phyloP scores from a whole-genome alignment of 2,329 filamentous ascomycete genomes.

The Metarhizium rileyi region DNA sequence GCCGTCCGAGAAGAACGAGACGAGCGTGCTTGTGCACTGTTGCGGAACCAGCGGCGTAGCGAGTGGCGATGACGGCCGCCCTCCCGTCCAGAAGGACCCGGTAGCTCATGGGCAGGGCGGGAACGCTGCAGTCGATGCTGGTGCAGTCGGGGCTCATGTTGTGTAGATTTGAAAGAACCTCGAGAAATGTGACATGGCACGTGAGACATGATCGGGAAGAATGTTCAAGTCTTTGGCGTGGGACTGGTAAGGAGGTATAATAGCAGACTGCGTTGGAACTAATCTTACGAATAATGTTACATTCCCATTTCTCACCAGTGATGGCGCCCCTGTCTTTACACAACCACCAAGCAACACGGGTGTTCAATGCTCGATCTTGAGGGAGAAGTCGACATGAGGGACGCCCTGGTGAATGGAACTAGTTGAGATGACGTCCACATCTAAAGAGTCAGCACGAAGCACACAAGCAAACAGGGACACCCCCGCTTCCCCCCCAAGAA shows the following conservation, averaged over 20 bases:
- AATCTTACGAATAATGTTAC: no score
- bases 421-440: slow-evolving; percentile 92
- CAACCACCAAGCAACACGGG: no score
- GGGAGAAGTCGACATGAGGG: slow-evolving; percentile 85
- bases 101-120: slow-evolving; percentile 23
- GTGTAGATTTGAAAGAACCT: neutral
- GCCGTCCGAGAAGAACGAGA: slow-evolving; percentile 25
- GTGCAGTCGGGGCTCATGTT: slow-evolving; percentile 12
- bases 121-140: slow-evolving; percentile 10
- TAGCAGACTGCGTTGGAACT: no score
- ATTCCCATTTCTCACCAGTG: no score
- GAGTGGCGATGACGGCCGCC: slow-evolving; percentile 3
- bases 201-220: no score
- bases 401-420: slow-evolving; percentile 96
- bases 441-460: slow-evolving; percentile 25
- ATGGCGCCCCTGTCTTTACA: no score
- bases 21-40: slow-evolving; percentile 31
- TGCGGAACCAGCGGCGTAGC: slow-evolving; percentile 12
- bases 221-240: neutral
- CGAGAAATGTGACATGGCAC: neutral
- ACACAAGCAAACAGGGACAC: no score
- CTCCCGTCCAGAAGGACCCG: slow-evolving; percentile 20
- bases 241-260: neutral
- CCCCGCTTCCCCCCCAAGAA: no score
- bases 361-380: slow-evolving; percentile 60